Conservation (phyloP, 352 stramenopile genomes). For the Pythium sukuiense region DNA sequence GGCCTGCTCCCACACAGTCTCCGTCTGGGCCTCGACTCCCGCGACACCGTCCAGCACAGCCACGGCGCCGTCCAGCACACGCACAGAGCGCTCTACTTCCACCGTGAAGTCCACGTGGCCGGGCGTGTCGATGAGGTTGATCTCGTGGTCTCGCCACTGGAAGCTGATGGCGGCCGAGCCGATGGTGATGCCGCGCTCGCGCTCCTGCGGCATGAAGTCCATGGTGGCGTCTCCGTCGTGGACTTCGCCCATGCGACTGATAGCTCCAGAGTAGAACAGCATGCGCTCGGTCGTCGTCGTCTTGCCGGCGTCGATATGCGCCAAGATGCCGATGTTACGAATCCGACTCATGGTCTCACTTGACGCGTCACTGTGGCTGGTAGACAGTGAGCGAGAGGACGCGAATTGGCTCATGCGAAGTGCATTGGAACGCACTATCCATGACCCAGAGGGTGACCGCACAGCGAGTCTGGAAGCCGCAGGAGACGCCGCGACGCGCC, state of each 20-base stretch:
- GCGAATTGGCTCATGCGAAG: not conserved
- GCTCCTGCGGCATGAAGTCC: slow-evolving; percentile 91
- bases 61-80: slow-evolving; percentile 97
- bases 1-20: slow-evolving; percentile 85
- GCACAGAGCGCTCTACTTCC: slow-evolving; percentile 96
- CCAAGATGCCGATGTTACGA: slow-evolving; percentile 99
- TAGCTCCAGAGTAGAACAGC: slow-evolving; percentile 95
- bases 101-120: slow-evolving; percentile 98
- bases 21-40: slow-evolving; percentile 92
- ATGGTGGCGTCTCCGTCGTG: slow-evolving; percentile 79
- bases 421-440: not conserved
- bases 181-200: slow-evolving; percentile 98
- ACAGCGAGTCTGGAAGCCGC: not conserved
- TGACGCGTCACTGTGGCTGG: slow-evolving; percentile 8
- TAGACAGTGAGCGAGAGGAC: not conserved
- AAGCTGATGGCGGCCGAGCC: slow-evolving; percentile 96
- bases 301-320: slow-evolving; percentile 99
- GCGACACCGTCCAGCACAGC: slow-evolving; percentile 96
- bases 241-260: slow-evolving; percentile 69
- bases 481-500: slow-evolving; percentile 17
- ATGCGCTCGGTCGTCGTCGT: slow-evolving; percentile 99
- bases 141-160: slow-evolving; percentile 91
- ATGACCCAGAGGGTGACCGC: not conserved
- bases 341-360: slow-evolving; percentile 36
- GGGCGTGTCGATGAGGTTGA: slow-evolving; percentile 99